phyloP scores from a whole-genome alignment of 306 rosid species.

The Parietaria judaica region DNA sequence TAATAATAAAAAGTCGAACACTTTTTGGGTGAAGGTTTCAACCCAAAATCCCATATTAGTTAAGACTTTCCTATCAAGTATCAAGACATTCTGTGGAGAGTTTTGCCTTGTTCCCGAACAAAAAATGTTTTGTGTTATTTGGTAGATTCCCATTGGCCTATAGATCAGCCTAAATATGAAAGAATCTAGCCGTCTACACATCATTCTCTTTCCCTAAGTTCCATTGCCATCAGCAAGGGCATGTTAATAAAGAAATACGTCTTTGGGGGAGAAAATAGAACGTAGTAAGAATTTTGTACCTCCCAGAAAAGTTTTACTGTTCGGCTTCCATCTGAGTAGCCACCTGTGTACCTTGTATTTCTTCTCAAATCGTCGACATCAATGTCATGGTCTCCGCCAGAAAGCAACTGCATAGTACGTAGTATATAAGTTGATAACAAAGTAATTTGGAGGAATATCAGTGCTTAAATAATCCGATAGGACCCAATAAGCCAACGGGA shows the following conservation, averaged over 20 bases:
- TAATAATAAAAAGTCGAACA: too few relatives aligned
- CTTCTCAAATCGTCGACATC: constrained; percentile 78
- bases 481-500: neutral
- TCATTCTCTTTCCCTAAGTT: neutral
- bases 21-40: too few relatives aligned
- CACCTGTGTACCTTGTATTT: constrained; percentile 87
- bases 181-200: neutral
- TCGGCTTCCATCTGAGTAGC: constrained; percentile 78
- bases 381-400: constrained; percentile 93
- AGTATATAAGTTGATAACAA: constrained; percentile 25
- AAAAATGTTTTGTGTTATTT: too few relatives aligned
- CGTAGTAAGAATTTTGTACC: constrained; percentile 32
- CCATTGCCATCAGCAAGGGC: neutral
- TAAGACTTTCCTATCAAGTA: too few relatives aligned
- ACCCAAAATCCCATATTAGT: too few relatives aligned
- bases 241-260: neutral
- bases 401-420: constrained; percentile 65
- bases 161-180: too few relatives aligned
- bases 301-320: constrained; percentile 89
- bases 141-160: too few relatives aligned
- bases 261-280: neutral
- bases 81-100: too few relatives aligned
- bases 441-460: neutral
- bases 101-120: too few relatives aligned
- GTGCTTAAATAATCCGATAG: neutral